Evolutionary conservation across 345 rosid species (phyloP).

Genomic region (Populus euphratica): DNA sequence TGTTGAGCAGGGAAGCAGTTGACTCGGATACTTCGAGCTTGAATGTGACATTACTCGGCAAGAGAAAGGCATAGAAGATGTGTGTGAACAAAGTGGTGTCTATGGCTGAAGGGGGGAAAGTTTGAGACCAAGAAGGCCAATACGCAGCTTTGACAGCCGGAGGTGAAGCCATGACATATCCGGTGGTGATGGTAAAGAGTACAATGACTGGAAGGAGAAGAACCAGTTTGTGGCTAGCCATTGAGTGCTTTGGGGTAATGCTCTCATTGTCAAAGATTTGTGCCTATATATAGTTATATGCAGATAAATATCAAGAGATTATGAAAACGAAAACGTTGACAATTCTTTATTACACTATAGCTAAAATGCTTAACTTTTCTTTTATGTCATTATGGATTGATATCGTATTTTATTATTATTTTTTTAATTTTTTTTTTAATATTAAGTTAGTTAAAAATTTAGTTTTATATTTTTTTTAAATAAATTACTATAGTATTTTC

Average conservation of each 20-base stretch:
- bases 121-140: slow-evolving; percentile 42
- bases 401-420: too few species aligned
- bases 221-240: not conserved
- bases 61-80: slow-evolving; percentile 42
- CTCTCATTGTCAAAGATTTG: not conserved
- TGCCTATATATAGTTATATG: not conserved
- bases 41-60: slow-evolving; percentile 25
- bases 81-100: slow-evolving; percentile 44
- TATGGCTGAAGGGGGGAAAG: slow-evolving; percentile 41
- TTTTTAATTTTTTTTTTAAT: too few species aligned
- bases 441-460: too few species aligned
- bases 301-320: not conserved
- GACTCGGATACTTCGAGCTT: slow-evolving; percentile 25
- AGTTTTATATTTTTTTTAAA: too few species aligned
- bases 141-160: slow-evolving; percentile 45
- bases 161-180: slow-evolving; percentile 14
- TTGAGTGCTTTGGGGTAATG: not conserved
- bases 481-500: too few species aligned
- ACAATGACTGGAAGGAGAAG: not conserved
- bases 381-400: too few species aligned
- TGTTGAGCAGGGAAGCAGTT: slow-evolving; percentile 13
- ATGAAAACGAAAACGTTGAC: not conserved
- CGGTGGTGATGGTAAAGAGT: not conserved
- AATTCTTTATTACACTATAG: too few species aligned
- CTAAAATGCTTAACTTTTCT: too few species aligned